Percentiles rank a stretch among this genome's conserved stretches.
phyloP scores from a whole-genome alignment of 805 yeast genomes.

The Kodamaea kaohsiungensis region DNA sequence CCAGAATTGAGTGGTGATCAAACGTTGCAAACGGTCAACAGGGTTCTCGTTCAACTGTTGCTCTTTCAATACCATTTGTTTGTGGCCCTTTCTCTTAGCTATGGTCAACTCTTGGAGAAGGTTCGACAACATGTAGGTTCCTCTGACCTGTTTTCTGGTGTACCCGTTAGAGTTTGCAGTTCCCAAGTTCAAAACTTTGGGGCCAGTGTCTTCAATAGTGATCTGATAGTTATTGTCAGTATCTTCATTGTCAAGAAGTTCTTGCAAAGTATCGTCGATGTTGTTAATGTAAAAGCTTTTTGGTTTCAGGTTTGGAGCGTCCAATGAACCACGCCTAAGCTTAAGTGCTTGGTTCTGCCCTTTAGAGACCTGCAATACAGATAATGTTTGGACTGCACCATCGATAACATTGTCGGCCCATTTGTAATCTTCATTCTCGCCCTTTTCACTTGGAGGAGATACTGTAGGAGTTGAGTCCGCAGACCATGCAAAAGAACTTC shows the following conservation, averaged over 20 bases:
- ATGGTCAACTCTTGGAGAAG: conserved; percentile 85
- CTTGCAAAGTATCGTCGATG: conserved; percentile 69
- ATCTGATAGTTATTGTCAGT: conserved; percentile 84
- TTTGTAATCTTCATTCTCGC: background rate
- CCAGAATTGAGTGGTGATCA: conserved; percentile 82
- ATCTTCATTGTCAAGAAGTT: conserved; percentile 74
- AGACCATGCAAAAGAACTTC: background rate
- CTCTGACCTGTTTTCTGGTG: conserved; percentile 70
- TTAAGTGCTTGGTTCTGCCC: background rate
- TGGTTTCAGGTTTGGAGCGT: conserved; percentile 29
- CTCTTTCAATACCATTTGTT: conserved; percentile 78
- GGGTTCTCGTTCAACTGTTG: conserved; percentile 86
- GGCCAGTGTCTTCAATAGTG: conserved; percentile 82
- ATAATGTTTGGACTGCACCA: background rate
- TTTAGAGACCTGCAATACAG: background rate
- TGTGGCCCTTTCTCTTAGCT: conserved; percentile 78
- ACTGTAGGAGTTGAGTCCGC: background rate
- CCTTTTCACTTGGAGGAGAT: background rate
- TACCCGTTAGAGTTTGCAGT: conserved; percentile 85
- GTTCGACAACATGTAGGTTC: conserved; percentile 88
- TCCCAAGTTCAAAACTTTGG: conserved; percentile 75
- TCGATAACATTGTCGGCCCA: background rate
- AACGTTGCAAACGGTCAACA: conserved; percentile 69
- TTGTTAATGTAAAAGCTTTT: conserved; percentile 69
- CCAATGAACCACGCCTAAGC: conserved; percentile 34